Conservation (phyloP, 345 rosid genomes). For the Lenwebbia sp. region DNA sequence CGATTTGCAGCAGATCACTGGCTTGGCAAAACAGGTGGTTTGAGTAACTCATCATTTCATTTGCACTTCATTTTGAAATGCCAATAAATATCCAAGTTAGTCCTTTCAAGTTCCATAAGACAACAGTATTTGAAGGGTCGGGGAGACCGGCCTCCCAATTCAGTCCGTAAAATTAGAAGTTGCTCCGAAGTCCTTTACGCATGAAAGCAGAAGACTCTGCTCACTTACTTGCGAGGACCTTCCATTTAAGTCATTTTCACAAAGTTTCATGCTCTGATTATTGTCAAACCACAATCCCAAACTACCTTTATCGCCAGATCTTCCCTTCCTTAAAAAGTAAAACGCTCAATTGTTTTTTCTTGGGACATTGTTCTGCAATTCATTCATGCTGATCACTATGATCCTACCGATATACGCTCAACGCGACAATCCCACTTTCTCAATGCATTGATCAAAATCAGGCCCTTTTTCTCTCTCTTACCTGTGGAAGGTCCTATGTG, state of each 20-base stretch:
- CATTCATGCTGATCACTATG: too few relatives aligned
- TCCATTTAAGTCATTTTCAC: not conserved
- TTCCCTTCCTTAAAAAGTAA: not conserved
- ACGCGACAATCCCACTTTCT: too few relatives aligned
- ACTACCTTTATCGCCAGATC: not conserved
- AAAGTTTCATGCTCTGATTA: not conserved
- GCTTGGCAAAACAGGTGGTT: conserved; percentile 82
- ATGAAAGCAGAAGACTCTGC: not conserved
- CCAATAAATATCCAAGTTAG: not conserved
- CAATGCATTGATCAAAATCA: too few relatives aligned
- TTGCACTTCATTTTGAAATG: not conserved
- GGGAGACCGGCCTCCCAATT: not conserved
- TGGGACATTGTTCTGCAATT: too few relatives aligned
- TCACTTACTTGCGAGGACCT: not conserved
- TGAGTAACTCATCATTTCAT: not conserved
- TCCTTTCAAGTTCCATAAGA: not conserved
- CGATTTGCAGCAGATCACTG: conserved; percentile 94
- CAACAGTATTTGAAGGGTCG: not conserved
- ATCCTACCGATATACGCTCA: too few relatives aligned
- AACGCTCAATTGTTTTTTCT: not conserved
- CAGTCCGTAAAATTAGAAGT: not conserved
- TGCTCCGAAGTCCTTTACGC: not conserved
- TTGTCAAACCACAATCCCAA: not conserved
- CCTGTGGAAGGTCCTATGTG: too few relatives aligned
- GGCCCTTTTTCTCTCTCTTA: too few relatives aligned